Evolutionary conservation across 768 basidiomycete species (phyloP).

Genomic region (Psilocybe azurescens): DNA sequence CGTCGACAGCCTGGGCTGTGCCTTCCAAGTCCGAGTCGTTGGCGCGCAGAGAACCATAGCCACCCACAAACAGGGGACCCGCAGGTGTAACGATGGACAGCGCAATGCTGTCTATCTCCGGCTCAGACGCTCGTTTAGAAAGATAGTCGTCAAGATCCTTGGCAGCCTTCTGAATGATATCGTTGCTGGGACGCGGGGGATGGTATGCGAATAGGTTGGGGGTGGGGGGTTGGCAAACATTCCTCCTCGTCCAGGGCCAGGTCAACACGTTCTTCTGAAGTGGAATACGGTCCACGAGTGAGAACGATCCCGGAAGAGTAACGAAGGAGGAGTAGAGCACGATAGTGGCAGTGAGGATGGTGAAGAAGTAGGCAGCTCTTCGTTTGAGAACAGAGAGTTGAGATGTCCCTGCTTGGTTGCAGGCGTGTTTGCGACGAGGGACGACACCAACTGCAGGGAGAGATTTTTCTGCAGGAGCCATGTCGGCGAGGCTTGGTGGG

Average conservation of each 20-base stretch:
- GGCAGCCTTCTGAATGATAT: constrained; percentile 26
- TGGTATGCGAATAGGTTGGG: constrained; percentile 33
- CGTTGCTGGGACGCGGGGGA: constrained; percentile 29
- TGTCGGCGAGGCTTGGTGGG: too few relatives aligned
- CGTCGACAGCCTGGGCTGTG: constrained; percentile 30
- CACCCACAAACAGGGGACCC: constrained; percentile 49
- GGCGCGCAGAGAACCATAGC: constrained; percentile 46
- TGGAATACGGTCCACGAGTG: background rate
- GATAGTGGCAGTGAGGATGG: background rate
- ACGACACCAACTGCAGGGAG: too few relatives aligned
- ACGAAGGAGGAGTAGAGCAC: background rate
- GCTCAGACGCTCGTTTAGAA: constrained; percentile 28
- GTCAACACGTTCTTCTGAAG: background rate
- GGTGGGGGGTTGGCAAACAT: constrained; percentile 26
- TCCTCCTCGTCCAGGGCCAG: constrained; percentile 1
- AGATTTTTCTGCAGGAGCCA: too few relatives aligned
- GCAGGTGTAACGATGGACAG: constrained; percentile 53
- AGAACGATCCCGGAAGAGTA: background rate
- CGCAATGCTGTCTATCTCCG: constrained; percentile 54
- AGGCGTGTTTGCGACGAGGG: too few relatives aligned
- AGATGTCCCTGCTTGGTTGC: too few relatives aligned
- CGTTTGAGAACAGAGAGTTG: background rate
- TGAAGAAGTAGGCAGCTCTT: background rate
- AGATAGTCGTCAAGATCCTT: constrained; percentile 33
- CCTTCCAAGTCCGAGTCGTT: constrained; percentile 40